Conservation (phyloP, 1,284 basidiomycete species). For the Amylostereum areolatum region DNA sequence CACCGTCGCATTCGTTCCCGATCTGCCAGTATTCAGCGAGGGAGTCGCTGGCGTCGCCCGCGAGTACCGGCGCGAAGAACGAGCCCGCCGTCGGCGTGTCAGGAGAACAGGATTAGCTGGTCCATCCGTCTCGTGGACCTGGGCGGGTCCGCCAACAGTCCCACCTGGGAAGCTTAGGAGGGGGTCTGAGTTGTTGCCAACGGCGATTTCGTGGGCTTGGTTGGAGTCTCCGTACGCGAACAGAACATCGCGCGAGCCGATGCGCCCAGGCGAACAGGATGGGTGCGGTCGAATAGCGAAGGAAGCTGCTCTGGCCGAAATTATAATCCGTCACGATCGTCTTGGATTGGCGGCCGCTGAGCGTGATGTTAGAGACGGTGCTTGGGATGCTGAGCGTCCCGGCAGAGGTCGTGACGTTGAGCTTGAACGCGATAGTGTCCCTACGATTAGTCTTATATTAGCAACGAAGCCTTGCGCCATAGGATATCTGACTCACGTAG, state of each 20-base stretch:
- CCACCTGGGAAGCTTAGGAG: slow-evolving; percentile 24
- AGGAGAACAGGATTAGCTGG: slow-evolving; percentile 60
- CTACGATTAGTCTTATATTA: slow-evolving; percentile 24
- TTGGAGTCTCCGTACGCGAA: slow-evolving; percentile 57
- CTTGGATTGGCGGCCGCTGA: slow-evolving; percentile 66
- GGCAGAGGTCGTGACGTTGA: slow-evolving; percentile 47
- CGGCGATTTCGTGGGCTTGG: slow-evolving; percentile 56
- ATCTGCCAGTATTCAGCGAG: slow-evolving; percentile 42
- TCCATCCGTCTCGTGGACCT: slow-evolving; percentile 59
- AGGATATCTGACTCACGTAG: slow-evolving; percentile 40
- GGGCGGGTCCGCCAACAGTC: slow-evolving; percentile 48
- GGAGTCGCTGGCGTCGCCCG: slow-evolving; percentile 15
- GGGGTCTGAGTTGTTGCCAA: slow-evolving; percentile 32
- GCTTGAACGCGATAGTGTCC: slow-evolving; percentile 41
- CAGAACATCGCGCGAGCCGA: slow-evolving; percentile 61
- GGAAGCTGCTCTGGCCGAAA: slow-evolving; percentile 47
- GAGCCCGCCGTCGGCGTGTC: slow-evolving; percentile 57
- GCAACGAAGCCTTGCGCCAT: not conserved
- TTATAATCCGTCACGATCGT: slow-evolving; percentile 62
- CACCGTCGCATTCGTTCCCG: slow-evolving; percentile 44
- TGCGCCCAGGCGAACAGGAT: slow-evolving; percentile 62
- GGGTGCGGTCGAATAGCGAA: slow-evolving; percentile 63
- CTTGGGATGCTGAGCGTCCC: slow-evolving; percentile 51
- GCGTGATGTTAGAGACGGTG: slow-evolving; percentile 43
- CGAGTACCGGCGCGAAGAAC: slow-evolving; percentile 47